These are phyloP conservation scores for Malus asiatica DNA, from an alignment of 306 rosid genomes.

Conservation along the genomic window DNA sequence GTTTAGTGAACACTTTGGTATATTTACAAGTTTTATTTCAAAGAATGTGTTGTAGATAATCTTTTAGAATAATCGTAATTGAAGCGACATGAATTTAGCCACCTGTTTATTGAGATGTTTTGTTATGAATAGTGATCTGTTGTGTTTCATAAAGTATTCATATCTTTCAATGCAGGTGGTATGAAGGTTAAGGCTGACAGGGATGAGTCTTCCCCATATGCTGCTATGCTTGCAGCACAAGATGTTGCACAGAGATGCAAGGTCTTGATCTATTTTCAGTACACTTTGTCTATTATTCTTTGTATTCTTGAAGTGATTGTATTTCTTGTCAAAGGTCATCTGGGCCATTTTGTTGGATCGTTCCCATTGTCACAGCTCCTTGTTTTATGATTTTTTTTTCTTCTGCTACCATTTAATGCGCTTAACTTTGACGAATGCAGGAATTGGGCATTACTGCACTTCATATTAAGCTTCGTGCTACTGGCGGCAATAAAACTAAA, in stretches of 20 bases:
- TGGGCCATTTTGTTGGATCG: background rate
- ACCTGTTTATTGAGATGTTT: background rate
- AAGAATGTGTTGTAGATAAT: background rate
- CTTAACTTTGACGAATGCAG: constrained; percentile 22
- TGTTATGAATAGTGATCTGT: background rate
- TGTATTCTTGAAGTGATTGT: background rate
- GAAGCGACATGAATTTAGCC: background rate
- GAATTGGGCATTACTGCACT: constrained; percentile 81
- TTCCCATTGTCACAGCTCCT: background rate
- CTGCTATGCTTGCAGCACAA: constrained; percentile 92
- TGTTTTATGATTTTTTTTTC: background rate
- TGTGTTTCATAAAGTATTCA: background rate
- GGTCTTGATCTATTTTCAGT: constrained; percentile 18
- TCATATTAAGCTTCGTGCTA: constrained; percentile 79
- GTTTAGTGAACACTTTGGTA: background rate
- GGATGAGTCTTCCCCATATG: constrained; percentile 81
- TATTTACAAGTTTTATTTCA: background rate
- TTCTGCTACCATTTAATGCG: background rate
- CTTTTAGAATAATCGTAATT: background rate
- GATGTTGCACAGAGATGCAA: constrained; percentile 82
- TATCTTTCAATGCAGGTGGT: constrained; percentile 42
- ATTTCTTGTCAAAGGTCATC: no score
- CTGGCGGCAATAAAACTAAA: constrained; percentile 85
- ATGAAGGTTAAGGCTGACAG: constrained; percentile 91
- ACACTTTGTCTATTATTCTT: background rate